Percentiles rank a stretch among this genome's conserved stretches.
phyloP scores from a whole-genome alignment of 1,284 basidiomycete species.

The Cryptococcus amylolentus region DNA sequence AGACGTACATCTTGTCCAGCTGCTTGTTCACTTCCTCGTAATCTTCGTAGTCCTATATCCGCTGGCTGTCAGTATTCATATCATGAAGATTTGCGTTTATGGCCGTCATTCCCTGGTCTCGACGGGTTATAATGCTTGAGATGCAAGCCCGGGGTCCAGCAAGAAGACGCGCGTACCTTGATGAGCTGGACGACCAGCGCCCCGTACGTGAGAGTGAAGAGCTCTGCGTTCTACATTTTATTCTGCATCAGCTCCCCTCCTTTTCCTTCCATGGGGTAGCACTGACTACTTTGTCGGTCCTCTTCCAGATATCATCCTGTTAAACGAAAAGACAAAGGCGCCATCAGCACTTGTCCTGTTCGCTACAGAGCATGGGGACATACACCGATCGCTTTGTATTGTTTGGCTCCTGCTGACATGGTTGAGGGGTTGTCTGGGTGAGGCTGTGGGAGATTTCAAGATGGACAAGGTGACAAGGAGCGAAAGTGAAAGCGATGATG shows the following conservation, averaged over 20 bases:
- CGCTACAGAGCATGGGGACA: slow-evolving; percentile 6
- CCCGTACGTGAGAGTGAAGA: slow-evolving; percentile 96
- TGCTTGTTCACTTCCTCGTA: slow-evolving; percentile 74
- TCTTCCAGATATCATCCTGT: slow-evolving; percentile 84
- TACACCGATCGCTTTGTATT: slow-evolving; percentile 49
- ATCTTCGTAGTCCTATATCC: slow-evolving; percentile 80
- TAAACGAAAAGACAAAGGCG: neutral
- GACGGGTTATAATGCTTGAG: neutral
- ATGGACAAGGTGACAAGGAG: neutral
- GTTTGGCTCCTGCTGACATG: slow-evolving; percentile 35
- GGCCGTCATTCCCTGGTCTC: neutral
- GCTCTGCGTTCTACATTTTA: slow-evolving; percentile 75
- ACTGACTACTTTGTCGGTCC: slow-evolving; percentile 84
- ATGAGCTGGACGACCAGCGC: slow-evolving; percentile 97
- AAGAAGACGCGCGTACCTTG: slow-evolving; percentile 52
- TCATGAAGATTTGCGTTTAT: neutral
- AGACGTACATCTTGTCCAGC: slow-evolving; percentile 59
- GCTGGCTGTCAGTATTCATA: neutral
- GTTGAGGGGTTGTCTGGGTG: neutral
- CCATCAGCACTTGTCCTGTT: neutral
- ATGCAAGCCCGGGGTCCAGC: neutral
- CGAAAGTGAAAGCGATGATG: neutral
- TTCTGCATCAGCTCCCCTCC: neutral
- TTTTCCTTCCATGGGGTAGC: neutral
- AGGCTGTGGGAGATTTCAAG: neutral